A percentile compares a stretch with the other conserved stretches of the same genome.
These are phyloP conservation scores for Syncephalastrum racemosum DNA, from an alignment of 371 early-diverging fungal genomes.

Conservation along the genomic window DNA sequence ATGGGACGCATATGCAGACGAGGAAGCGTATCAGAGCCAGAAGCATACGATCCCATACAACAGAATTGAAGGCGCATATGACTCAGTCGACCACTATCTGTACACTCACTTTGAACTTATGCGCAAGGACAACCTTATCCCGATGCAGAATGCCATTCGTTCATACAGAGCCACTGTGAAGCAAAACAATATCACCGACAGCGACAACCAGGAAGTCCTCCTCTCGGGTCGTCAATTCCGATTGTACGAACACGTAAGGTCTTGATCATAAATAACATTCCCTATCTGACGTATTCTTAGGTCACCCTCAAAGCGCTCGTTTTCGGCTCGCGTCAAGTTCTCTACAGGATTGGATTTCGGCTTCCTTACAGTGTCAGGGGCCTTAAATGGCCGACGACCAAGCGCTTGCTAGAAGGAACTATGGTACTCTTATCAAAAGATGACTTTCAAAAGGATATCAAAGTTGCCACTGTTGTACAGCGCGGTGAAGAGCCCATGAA, in stretches of 20 bases:
- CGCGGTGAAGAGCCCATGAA: constrained; percentile 50
- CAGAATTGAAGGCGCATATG: constrained; percentile 44
- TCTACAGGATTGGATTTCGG: constrained; percentile 57
- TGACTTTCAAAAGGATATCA: constrained; percentile 50
- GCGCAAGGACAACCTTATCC: constrained; percentile 62
- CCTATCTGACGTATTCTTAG: constrained; percentile 5
- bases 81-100: constrained; percentile 55
- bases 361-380: constrained; percentile 41
- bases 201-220: constrained; percentile 14
- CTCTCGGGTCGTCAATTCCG: constrained; percentile 13
- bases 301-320: constrained; percentile 57
- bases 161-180: constrained; percentile 30
- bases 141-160: constrained; percentile 53
- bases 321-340: constrained; percentile 45
- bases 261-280: constrained; percentile 2
- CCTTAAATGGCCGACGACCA: constrained; percentile 56
- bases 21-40: background rate
- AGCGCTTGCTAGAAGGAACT: constrained; percentile 58
- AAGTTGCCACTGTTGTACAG: constrained; percentile 60
- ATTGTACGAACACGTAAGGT: constrained; percentile 38
- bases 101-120: constrained; percentile 67
- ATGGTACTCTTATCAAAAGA: constrained; percentile 56
- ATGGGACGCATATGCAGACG: background rate
- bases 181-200: constrained; percentile 25
- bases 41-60: constrained; percentile 46